A percentile compares a stretch with the other conserved stretches of the same genome.
Evolutionary conservation across 352 stramenopile species (phyloP).

Genomic region (Pythium aquatile): DNA sequence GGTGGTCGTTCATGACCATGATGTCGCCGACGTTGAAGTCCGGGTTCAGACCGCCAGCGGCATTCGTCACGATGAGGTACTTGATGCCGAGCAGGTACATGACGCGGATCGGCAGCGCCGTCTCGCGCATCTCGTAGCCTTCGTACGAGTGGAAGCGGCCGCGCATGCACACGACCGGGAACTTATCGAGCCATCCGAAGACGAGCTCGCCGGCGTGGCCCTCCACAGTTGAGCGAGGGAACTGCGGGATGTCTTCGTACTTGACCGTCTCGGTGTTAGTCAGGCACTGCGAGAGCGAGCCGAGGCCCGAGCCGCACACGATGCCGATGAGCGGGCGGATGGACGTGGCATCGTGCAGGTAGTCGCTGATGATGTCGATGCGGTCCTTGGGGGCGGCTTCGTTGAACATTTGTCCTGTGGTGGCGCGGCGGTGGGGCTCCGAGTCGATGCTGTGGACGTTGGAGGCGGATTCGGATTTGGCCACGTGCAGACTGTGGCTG

Average conservation of each 20-base stretch:
- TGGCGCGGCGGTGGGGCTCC: conserved; percentile 38
- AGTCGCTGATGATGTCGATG: conserved; percentile 79
- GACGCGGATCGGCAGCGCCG: conserved; percentile 92
- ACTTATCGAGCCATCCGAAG: conserved; percentile 88
- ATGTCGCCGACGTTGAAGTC: conserved; percentile 96
- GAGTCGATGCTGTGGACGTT: conserved; percentile 8
- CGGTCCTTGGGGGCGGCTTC: conserved; percentile 61
- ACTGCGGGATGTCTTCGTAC: conserved; percentile 93
- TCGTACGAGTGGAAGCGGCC: conserved; percentile 98
- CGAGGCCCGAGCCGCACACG: conserved; percentile 95
- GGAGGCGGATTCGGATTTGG: conserved; percentile 23
- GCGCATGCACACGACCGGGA: conserved; percentile 92
- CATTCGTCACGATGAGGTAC: conserved; percentile 96
- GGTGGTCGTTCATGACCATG: conserved; percentile 96
- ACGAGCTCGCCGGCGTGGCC: conserved; percentile 95
- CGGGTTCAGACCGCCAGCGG: conserved; percentile 93
- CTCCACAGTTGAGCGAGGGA: conserved; percentile 92
- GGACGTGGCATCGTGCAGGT: conserved; percentile 51
- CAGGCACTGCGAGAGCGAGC: conserved; percentile 89
- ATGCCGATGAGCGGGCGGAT: conserved; percentile 74
- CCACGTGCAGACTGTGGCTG: conserved; percentile 15
- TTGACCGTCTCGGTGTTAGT: conserved; percentile 88
- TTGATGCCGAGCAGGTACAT: conserved; percentile 96
- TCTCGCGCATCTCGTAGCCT: conserved; percentile 94
- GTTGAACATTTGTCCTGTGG: conserved; percentile 65